Conservation (phyloP, 140 eudicot species). For the Ambrosia hybrid region DNA sequence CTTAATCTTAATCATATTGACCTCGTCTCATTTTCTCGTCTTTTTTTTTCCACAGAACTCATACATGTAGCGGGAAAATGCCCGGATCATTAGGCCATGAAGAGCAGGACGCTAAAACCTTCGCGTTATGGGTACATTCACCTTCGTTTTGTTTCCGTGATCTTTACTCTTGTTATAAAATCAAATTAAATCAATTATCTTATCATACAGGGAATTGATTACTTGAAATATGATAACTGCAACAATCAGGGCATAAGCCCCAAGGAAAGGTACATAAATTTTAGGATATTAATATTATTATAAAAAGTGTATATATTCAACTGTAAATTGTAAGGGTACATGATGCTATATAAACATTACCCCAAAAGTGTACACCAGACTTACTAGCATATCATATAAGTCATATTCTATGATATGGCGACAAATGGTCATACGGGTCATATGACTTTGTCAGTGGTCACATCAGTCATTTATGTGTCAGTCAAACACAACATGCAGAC, state of each 20-base stretch:
- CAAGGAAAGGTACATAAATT: constrained; percentile 51
- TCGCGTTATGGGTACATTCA: constrained; percentile 74
- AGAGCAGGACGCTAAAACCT: constrained; percentile 82
- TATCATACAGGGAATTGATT: constrained; percentile 70
- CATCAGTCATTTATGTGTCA: no score
- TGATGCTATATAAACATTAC: no score
- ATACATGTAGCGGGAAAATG: constrained; percentile 66
- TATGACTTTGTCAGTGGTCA: no score
- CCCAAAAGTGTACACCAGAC: no score
- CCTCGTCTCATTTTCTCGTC: background rate
- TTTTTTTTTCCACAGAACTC: constrained; percentile 39
- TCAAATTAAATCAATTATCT: background rate
- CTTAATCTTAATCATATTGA: background rate
- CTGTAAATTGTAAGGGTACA: no score
- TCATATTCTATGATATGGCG: no score
- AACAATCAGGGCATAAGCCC: constrained; percentile 53
- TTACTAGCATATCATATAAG: no score
- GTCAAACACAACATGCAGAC: no score
- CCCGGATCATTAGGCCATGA: constrained; percentile 84
- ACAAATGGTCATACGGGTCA: no score
- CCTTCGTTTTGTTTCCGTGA: background rate
- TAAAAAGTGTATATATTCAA: no score
- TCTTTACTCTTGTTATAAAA: background rate
- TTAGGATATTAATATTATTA: background rate
- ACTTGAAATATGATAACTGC: constrained; percentile 92